Conservation (phyloP, 2,329 filamentous ascomycete genomes). For the Phoma sp. region DNA sequence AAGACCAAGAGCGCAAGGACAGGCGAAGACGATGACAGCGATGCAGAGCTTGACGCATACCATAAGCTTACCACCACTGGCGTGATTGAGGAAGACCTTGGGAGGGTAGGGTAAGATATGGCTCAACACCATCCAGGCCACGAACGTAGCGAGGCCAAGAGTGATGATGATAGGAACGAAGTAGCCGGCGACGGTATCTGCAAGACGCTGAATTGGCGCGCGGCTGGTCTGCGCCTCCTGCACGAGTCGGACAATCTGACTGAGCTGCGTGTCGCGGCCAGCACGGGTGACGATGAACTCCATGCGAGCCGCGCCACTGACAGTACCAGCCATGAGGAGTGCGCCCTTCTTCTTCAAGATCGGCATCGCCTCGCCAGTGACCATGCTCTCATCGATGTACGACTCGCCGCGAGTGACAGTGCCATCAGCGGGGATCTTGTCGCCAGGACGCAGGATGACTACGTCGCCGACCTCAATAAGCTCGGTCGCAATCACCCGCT, state of each 20-base stretch:
- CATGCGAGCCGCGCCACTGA: conserved; percentile 89
- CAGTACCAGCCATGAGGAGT: conserved; percentile 86
- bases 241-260: conserved; percentile 97
- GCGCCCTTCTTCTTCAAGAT: conserved; percentile 86
- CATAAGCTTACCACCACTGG: conserved; percentile 90
- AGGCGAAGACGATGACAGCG: conserved; percentile 97
- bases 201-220: conserved; percentile 91
- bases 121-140: conserved; percentile 92
- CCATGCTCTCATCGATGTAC: conserved; percentile 97
- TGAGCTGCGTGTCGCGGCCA: conserved; percentile 93
- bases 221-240: conserved; percentile 95
- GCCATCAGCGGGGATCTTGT: conserved; percentile 96
- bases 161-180: conserved; percentile 90
- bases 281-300: conserved; percentile 93
- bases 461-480: conserved; percentile 93
- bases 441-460: conserved; percentile 88
- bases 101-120: conserved; percentile 85
- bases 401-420: conserved; percentile 86
- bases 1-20: conserved; percentile 93
- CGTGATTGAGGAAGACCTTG: conserved; percentile 79
- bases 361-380: conserved; percentile 95
- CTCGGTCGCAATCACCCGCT: conserved; percentile 89
- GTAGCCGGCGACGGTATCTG: conserved; percentile 88
- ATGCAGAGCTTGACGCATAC: conserved; percentile 97
- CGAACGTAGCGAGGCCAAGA: conserved; percentile 83